Conservation (phyloP, 2,329 filamentous ascomycete species). For the Celoporthe dispersa region DNA sequence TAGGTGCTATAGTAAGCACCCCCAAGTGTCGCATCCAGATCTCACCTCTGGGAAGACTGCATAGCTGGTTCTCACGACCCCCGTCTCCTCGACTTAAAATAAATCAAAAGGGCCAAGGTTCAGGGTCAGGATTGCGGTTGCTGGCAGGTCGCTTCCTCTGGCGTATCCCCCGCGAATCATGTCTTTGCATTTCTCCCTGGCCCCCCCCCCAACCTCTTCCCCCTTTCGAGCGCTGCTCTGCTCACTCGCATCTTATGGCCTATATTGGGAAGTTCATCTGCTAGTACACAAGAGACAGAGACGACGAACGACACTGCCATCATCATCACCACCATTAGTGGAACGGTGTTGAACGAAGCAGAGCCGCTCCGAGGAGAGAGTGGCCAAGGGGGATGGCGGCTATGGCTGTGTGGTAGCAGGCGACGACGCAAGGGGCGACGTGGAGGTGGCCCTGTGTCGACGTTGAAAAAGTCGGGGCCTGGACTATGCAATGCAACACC, state of each 20-base stretch:
- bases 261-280: too few relatives aligned
- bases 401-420: background rate
- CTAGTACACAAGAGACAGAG: too few relatives aligned
- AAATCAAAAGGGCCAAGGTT: too few relatives aligned
- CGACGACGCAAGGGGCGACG: background rate
- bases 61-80: background rate
- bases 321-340: too few relatives aligned
- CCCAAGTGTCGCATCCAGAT: background rate
- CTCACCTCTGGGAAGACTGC: background rate
- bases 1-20: too few relatives aligned
- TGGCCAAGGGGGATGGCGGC: too few relatives aligned
- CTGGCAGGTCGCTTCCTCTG: background rate
- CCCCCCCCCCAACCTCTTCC: too few relatives aligned
- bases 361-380: too few relatives aligned
- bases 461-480: background rate
- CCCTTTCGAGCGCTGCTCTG: background rate
- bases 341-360: background rate
- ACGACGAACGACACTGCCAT: background rate
- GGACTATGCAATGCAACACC: background rate
- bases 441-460: too few relatives aligned
- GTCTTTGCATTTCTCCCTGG: too few relatives aligned
- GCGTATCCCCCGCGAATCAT: background rate
- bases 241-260: background rate
- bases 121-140: too few relatives aligned
- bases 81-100: too few relatives aligned